Evolutionary conservation across 1,139 yeast species (phyloP).

Genomic region (Pichia sp.): DNA sequence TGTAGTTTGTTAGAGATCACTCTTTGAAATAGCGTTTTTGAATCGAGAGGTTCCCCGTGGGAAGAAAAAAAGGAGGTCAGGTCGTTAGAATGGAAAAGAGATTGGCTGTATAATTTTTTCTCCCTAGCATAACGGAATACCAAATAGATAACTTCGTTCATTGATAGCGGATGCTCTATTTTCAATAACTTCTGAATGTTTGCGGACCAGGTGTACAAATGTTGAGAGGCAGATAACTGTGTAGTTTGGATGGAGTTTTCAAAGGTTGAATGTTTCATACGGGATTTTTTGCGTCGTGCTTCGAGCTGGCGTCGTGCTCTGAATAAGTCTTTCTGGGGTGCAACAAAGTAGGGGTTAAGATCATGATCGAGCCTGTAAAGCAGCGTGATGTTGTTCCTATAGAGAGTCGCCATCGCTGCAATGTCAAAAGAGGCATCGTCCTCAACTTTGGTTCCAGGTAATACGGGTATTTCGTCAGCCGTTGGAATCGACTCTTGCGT

Average conservation of each 20-base stretch:
- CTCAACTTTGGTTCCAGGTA: background rate
- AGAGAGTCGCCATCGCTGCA: background rate
- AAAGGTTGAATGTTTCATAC: background rate
- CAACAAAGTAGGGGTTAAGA: background rate
- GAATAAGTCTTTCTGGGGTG: background rate
- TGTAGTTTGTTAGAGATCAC: background rate
- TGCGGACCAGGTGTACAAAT: constrained; percentile 6
- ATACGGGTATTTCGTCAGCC: background rate
- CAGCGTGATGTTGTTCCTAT: constrained; percentile 3
- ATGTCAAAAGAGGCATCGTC: background rate
- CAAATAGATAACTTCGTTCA: constrained; percentile 5
- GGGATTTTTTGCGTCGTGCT: background rate
- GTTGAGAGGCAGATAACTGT: background rate
- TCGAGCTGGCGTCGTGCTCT: background rate
- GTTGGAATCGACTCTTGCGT: background rate
- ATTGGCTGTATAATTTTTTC: background rate
- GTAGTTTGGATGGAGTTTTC: background rate
- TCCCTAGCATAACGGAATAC: background rate
- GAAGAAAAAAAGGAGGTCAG: background rate
- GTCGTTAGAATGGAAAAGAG: background rate
- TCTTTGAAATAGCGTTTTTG: background rate
- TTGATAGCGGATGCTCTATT: constrained; percentile 3
- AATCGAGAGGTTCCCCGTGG: background rate
- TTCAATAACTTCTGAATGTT: constrained; percentile 1
- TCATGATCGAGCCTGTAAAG: background rate